phyloP scores from a whole-genome alignment of 768 basidiomycete genomes.

The Psilocybe cyanescens region DNA sequence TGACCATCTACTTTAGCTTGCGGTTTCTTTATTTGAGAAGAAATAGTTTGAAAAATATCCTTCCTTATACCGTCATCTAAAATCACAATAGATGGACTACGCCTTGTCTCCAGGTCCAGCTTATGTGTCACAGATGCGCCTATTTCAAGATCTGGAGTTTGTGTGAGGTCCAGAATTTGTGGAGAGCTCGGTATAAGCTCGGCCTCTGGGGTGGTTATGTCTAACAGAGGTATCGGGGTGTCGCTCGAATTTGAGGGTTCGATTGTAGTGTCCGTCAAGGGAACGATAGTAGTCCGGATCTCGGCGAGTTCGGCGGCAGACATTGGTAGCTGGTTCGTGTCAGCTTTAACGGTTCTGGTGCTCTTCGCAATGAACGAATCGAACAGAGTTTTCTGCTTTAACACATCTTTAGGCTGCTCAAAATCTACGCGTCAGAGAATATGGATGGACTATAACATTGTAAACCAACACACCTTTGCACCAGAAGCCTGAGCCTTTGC shows the following conservation, averaged over 20 bases:
- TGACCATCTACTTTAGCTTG: conserved; percentile 23
- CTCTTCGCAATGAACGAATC: conserved; percentile 23
- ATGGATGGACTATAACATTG: neutral
- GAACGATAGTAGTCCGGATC: neutral
- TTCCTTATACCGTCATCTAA: conserved; percentile 12
- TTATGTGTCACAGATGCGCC: neutral
- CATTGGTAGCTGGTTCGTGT: neutral
- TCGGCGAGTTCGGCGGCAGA: neutral
- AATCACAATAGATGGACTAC: conserved; percentile 28
- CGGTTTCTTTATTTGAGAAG: neutral
- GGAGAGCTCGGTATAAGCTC: neutral
- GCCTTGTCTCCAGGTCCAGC: conserved; percentile 1
- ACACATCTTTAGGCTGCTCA: conserved; percentile 7
- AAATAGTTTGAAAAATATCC: neutral
- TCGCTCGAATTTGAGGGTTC: neutral
- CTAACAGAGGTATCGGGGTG: neutral
- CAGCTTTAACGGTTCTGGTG: neutral
- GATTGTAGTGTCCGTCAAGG: neutral
- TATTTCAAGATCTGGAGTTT: conserved; percentile 3
- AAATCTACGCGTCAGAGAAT: neutral
- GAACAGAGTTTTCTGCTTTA: conserved; percentile 44
- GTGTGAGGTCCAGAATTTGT: conserved; percentile 6
- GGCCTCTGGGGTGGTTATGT: neutral
- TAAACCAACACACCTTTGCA: neutral
- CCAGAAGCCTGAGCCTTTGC: neutral